These are phyloP conservation scores for Colletotrichum sansevieriae DNA, from an alignment of 2,329 filamentous ascomycete species.

Conservation along the genomic window DNA sequence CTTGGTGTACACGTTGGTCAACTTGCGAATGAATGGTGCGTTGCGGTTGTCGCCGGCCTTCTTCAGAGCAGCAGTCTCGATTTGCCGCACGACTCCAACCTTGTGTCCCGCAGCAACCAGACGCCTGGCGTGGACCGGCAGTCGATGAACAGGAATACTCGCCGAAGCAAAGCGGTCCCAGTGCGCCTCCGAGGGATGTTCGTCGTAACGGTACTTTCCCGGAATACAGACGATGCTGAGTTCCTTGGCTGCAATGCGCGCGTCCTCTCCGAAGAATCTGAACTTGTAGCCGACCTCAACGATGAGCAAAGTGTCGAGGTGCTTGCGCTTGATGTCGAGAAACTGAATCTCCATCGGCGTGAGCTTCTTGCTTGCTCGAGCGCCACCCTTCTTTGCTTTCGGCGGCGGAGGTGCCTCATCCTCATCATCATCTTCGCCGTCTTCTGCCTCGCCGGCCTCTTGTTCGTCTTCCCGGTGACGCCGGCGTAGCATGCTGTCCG, in stretches of 20 bases:
- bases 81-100: conserved; percentile 92
- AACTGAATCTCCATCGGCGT: conserved; percentile 96
- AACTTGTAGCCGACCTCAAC: conserved; percentile 99
- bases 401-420: conserved; percentile 63
- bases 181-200: conserved; percentile 93
- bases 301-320: conserved; percentile 90
- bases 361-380: conserved; percentile 73
- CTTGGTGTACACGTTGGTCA: conserved; percentile 98
- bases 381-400: conserved; percentile 74
- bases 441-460: conserved; percentile 66
- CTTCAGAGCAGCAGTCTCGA: conserved; percentile 96
- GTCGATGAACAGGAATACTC: conserved; percentile 91
- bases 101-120: conserved; percentile 94
- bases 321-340: conserved; percentile 91
- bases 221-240: conserved; percentile 97
- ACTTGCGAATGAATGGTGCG: conserved; percentile 88
- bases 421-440: conserved; percentile 69
- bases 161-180: conserved; percentile 93
- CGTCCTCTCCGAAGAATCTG: conserved; percentile 96
- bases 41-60: conserved; percentile 96
- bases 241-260: conserved; percentile 87
- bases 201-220: conserved; percentile 93
- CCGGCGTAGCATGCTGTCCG: conserved; percentile 82
- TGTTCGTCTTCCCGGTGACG: conserved; percentile 67
- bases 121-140: conserved; percentile 94